A percentile compares a stretch with the other conserved stretches of the same genome.
phyloP scores from a whole-genome alignment of 1,284 basidiomycete genomes.

The Cryptococcus sp. region DNA sequence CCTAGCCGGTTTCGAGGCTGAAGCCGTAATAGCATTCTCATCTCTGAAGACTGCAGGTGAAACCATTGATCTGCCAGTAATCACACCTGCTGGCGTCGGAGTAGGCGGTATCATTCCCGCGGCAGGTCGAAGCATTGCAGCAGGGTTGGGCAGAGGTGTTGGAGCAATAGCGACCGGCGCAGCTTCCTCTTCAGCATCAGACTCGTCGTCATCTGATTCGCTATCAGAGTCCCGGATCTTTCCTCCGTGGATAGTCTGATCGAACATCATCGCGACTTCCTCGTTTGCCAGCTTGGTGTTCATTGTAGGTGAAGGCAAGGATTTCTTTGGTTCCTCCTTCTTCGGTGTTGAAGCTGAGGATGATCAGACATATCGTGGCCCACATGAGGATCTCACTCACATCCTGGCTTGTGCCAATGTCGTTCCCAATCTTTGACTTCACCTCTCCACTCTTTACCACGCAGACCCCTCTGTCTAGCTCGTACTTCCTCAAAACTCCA shows the following conservation, averaged over 20 bases:
- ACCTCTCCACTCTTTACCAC: constrained; percentile 38
- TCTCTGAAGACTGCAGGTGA: constrained; percentile 31
- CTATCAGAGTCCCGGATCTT: constrained; percentile 48
- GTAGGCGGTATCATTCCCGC: constrained; percentile 44
- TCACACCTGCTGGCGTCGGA: constrained; percentile 39
- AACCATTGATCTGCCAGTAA: constrained; percentile 3
- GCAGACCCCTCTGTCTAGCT: constrained; percentile 41
- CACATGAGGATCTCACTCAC: constrained; percentile 22
- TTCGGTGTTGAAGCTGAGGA: constrained; percentile 46
- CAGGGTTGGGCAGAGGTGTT: constrained; percentile 11
- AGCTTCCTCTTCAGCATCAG: constrained; percentile 15
- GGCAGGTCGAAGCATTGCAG: constrained; percentile 36
- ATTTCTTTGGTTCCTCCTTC: constrained; percentile 15
- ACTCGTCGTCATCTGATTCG: constrained; percentile 45
- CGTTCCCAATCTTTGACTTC: constrained; percentile 43
- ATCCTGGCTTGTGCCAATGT: constrained; percentile 41
- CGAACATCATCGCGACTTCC: constrained; percentile 92
- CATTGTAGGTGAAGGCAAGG: constrained; percentile 65
- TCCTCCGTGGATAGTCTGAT: constrained; percentile 58
- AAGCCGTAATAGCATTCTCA: constrained; percentile 32
- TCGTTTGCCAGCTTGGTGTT: constrained; percentile 84
- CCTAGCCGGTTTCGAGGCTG: constrained; percentile 21
- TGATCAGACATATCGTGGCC: neutral
- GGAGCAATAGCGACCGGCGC: constrained; percentile 32
- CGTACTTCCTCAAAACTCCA: constrained; percentile 49